Evolutionary conservation across 2,329 filamentous ascomycete species (phyloP).

Genomic region (Zymoseptoria brevis): DNA sequence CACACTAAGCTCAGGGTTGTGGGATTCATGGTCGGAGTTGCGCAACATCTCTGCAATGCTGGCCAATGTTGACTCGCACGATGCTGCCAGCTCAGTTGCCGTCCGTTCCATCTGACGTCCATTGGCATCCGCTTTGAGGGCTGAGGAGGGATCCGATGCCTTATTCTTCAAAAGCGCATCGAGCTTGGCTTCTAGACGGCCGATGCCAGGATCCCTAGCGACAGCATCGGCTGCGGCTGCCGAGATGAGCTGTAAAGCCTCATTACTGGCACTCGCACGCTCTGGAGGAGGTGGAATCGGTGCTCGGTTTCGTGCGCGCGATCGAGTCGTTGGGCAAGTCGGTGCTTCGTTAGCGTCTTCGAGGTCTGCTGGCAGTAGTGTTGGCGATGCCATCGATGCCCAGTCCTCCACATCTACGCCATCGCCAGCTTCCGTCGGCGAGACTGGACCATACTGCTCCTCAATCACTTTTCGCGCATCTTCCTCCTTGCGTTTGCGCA

Average conservation of each 20-base stretch:
- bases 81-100: conserved; percentile 1
- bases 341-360: neutral
- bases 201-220: conserved; percentile 7
- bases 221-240: conserved; percentile 5
- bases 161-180: conserved; percentile 4
- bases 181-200: conserved; percentile 12
- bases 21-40: conserved; percentile 3
- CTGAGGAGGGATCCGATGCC: neutral
- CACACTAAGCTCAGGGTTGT: conserved; percentile 8
- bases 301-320: neutral
- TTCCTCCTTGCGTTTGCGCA: conserved; percentile 4
- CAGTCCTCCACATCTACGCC: conserved; percentile 1
- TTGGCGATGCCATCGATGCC: neutral
- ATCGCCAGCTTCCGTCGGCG: conserved; percentile 5
- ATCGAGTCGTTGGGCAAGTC: neutral
- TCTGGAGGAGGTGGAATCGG: conserved; percentile 3
- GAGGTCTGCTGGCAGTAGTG: neutral
- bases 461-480: conserved; percentile 5
- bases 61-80: conserved; percentile 4
- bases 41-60: conserved; percentile 7
- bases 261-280: neutral
- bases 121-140: neutral
- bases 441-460: conserved; percentile 5
- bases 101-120: neutral
- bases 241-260: conserved; percentile 6